Percentiles rank a stretch among this genome's conserved stretches.
Conservation (phyloP, 257 asterid species). For the Cruciata laevipes region DNA sequence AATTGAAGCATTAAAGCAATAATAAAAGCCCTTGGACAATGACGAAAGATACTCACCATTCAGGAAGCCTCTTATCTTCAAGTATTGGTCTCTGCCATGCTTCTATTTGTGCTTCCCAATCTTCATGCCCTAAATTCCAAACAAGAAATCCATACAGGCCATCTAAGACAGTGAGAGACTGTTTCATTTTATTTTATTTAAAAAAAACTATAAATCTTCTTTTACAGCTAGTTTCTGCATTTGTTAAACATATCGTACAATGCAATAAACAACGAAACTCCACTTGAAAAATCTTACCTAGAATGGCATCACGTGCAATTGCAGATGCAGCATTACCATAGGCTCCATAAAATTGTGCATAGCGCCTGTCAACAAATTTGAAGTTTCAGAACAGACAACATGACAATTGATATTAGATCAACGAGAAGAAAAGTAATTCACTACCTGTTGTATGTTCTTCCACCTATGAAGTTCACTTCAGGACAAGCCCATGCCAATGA, state of each 20-base stretch:
- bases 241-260: not conserved
- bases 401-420: constrained; percentile 4
- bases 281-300: constrained; percentile 41
- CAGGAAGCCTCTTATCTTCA: constrained; percentile 85
- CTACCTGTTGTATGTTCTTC: constrained; percentile 90
- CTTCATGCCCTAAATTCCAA: constrained; percentile 43
- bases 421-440: constrained; percentile 17
- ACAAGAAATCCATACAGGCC: not conserved
- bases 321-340: constrained; percentile 58
- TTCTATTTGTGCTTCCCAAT: constrained; percentile 87
- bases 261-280: not conserved
- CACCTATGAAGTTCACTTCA: constrained; percentile 62
- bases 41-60: constrained; percentile 50
- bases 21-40: constrained; percentile 11
- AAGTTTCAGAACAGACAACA: constrained; percentile 19
- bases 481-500: constrained; percentile 93
- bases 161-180: not conserved
- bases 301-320: constrained; percentile 78
- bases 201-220: too few species aligned
- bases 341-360: constrained; percentile 69
- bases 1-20: constrained; percentile 17
- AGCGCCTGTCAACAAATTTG: constrained; percentile 58
- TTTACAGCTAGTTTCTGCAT: not conserved
- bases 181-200: too few species aligned
- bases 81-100: constrained; percentile 93